Evolutionary conservation across 768 basidiomycete genomes (phyloP).

Genomic region (Hydnum rufescens): DNA sequence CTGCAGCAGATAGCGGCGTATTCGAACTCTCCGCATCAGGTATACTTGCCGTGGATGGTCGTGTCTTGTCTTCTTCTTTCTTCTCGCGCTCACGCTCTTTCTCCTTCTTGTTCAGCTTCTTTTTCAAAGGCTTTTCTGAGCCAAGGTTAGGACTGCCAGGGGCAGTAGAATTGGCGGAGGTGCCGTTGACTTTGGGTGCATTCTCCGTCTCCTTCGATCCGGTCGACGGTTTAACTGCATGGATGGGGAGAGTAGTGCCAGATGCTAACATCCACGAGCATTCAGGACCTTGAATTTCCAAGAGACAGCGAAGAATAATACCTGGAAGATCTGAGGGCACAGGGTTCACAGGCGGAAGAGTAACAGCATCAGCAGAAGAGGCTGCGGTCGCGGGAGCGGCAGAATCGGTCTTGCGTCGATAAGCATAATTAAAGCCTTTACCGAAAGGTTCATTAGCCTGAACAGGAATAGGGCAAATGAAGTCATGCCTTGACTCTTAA

Average conservation of each 20-base stretch:
- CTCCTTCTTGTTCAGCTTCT: neutral
- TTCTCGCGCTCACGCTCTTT: neutral
- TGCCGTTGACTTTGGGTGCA: conserved; percentile 17
- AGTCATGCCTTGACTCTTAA: conserved; percentile 72
- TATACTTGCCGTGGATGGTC: neutral
- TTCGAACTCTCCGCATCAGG: neutral
- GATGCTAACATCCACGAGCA: too few relatives aligned
- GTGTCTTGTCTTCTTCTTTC: neutral
- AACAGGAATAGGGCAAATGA: neutral
- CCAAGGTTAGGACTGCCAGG: conserved; percentile 8
- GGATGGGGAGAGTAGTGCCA: neutral
- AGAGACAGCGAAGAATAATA: too few relatives aligned
- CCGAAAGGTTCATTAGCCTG: neutral
- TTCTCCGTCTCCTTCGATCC: conserved; percentile 15
- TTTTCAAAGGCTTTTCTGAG: conserved; percentile 11
- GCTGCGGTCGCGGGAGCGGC: conserved; percentile 31
- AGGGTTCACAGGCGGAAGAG: conserved; percentile 4
- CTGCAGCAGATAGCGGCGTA: conserved; percentile 4
- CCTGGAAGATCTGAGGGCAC: neutral
- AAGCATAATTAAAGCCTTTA: conserved; percentile 88
- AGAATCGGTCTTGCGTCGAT: conserved; percentile 36
- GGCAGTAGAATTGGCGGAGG: conserved; percentile 20
- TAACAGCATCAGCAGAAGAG: conserved; percentile 21
- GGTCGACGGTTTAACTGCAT: conserved; percentile 15
- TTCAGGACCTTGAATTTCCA: too few relatives aligned